These are phyloP conservation scores for Aspergillus sergii DNA, from an alignment of 2,329 filamentous ascomycete species.

Conservation along the genomic window DNA sequence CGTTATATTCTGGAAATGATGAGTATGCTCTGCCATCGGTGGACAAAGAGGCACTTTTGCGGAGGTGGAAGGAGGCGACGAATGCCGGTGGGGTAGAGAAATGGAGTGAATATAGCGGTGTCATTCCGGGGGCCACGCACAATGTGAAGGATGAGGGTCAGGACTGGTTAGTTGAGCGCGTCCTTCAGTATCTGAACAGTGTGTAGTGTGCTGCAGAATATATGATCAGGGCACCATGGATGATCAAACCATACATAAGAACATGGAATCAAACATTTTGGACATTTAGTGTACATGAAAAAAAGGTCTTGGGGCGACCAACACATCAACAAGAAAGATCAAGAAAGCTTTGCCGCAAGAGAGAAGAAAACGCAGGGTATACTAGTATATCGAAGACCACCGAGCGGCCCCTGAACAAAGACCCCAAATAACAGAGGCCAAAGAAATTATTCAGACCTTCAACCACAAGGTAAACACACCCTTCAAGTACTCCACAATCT, in stretches of 20 bases:
- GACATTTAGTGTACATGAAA: slow-evolving; percentile 2
- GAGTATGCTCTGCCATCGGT: slow-evolving; percentile 48
- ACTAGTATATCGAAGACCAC: slow-evolving; percentile 11
- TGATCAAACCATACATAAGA: too few species aligned
- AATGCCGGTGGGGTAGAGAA: slow-evolving; percentile 39
- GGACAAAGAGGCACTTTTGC: slow-evolving; percentile 48
- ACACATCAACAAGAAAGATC: neutral
- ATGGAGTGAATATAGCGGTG: slow-evolving; percentile 55
- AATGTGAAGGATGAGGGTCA: slow-evolving; percentile 54
- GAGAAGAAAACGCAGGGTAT: slow-evolving; percentile 16
- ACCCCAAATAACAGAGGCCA: slow-evolving; percentile 11
- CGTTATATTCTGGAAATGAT: slow-evolving; percentile 51
- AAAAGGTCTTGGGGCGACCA: neutral
- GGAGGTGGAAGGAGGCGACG: slow-evolving; percentile 46
- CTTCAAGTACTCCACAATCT: slow-evolving; percentile 96
- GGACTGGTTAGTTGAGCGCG: slow-evolving; percentile 40
- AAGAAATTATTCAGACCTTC: slow-evolving; percentile 60
- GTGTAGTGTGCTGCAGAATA: slow-evolving; percentile 15
- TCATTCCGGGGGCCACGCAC: slow-evolving; percentile 53
- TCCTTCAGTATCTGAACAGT: slow-evolving; percentile 36
- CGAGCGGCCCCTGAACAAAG: slow-evolving; percentile 4
- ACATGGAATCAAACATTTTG: slow-evolving; percentile 1
- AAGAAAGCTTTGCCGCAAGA: slow-evolving; percentile 6
- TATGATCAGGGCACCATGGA: neutral
- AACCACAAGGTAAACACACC: slow-evolving; percentile 77